phyloP scores from a whole-genome alignment of 2,329 filamentous ascomycete species.

The Huntiella abstrusa region DNA sequence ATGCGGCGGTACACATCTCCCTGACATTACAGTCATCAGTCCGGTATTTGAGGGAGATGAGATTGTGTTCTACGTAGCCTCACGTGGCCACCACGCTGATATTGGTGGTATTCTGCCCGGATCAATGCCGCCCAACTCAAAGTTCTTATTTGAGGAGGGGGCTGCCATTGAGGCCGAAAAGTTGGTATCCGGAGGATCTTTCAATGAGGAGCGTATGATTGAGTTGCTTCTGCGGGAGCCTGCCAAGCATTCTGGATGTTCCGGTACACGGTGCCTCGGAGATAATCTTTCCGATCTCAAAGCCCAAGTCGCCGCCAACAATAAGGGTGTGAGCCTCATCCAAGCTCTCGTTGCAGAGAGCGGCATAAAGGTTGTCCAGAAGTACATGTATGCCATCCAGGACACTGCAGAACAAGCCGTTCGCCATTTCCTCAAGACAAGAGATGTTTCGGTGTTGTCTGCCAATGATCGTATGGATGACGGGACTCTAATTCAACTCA shows the following conservation, averaged over 20 bases:
- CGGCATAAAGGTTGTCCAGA: constrained; percentile 57
- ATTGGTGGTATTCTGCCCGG: constrained; percentile 67
- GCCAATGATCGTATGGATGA: constrained; percentile 74
- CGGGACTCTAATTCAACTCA: constrained; percentile 56
- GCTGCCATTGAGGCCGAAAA: constrained; percentile 47
- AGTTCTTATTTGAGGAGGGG: constrained; percentile 43
- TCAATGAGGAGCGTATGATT: constrained; percentile 59
- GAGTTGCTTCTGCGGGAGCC: constrained; percentile 57
- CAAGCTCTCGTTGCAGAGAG: constrained; percentile 58
- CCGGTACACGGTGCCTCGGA: constrained; percentile 56
- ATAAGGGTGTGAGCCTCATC: constrained; percentile 72
- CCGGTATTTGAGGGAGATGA: constrained; percentile 49
- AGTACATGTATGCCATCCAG: constrained; percentile 71
- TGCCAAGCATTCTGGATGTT: constrained; percentile 55
- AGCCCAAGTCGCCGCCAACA: constrained; percentile 67
- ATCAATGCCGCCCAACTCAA: constrained; percentile 60
- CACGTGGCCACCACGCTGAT: constrained; percentile 66
- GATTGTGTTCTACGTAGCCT: constrained; percentile 68
- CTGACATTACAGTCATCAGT: constrained; percentile 65
- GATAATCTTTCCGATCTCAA: constrained; percentile 74
- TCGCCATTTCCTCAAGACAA: constrained; percentile 50
- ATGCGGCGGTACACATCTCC: constrained; percentile 65
- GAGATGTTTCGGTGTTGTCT: constrained; percentile 48
- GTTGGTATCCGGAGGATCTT: constrained; percentile 55
- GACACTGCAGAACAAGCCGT: constrained; percentile 62